Evolutionary conservation across 2,329 filamentous ascomycete species (phyloP), one percentile per base, ranked within the genome.

Genomic region (Neofusicoccum sp.): DNA sequence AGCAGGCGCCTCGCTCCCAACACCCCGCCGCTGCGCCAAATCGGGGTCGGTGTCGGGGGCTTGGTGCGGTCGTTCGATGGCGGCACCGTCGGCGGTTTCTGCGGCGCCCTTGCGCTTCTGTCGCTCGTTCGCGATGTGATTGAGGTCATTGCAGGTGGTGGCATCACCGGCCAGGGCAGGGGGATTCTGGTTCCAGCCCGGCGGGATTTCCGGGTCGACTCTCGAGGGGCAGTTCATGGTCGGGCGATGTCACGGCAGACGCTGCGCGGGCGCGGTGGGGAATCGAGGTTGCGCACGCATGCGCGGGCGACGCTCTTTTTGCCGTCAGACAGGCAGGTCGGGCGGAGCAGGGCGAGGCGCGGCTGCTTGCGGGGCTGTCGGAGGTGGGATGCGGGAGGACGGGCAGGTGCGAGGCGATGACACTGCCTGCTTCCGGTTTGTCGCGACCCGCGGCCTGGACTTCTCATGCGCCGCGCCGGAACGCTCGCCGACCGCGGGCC

Each of bases 211-310:
- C 9, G 76, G 75, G 63, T 89, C 85, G 33, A 80, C 84, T 65
- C 84, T 78, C 5, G 85, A 87, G 61, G 86, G 85, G 70, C 85
- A 87, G 68, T 88, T 88, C 86, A 89, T 89, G 54, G 36, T 73
- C n/a, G 51, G 6, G 49, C 16, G 49, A 41, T 41, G 49, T 53
- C 38, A 43, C 51, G 3, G 20, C 3, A 30, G 45, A 48, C 45
- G 34, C 12, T n/a, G 28, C 6, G 28, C 14, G n/a, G 28, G 14
- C 6, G 30, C 30, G 26, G 38, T n/a, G 38, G 45, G 14, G 45
- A 33, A 38, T 16, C 31, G 8, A n/a, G 20, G 33, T 14, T 11
- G 26, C 24, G 26, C 14, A 14, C 11, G 9, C 34, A 28, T 20
- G 31, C 26, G 24, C 49, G n/a, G 51, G 51, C 38, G 11, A n/a